Conservation (phyloP, 306 rosid species). For the Prunus davidiana region DNA sequence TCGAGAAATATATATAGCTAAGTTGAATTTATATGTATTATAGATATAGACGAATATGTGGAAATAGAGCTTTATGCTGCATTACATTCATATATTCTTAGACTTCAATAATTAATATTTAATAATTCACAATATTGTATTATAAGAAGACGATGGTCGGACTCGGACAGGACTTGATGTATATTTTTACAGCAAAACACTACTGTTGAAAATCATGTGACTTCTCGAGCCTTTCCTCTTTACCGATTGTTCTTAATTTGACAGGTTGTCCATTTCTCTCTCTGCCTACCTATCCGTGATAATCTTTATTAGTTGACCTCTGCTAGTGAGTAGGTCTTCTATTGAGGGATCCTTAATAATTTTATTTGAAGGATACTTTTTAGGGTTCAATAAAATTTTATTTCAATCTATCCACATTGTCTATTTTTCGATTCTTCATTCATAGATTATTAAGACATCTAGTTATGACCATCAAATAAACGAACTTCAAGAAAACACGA, state of each 20-base stretch:
- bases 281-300: constrained; percentile 19
- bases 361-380: too few relatives aligned
- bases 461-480: too few relatives aligned
- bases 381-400: too few relatives aligned
- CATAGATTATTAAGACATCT: too few relatives aligned
- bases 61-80: constrained; percentile 35
- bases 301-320: constrained; percentile 34
- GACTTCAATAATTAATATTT: constrained; percentile 16
- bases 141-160: constrained; percentile 73
- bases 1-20: constrained; percentile 16
- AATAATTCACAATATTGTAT: neutral
- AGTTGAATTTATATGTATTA: too few relatives aligned
- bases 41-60: constrained; percentile 27
- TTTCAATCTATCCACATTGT: too few relatives aligned
- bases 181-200: constrained; percentile 8
- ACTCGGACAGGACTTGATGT: constrained; percentile 48
- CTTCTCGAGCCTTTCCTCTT: constrained; percentile 23
- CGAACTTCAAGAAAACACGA: too few relatives aligned
- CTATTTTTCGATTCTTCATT: too few relatives aligned
- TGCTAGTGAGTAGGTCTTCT: neutral
- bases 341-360: too few relatives aligned
- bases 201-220: constrained; percentile 48
- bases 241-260: constrained; percentile 24
- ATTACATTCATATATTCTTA: constrained; percentile 39
- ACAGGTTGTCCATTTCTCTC: constrained; percentile 26